Evolutionary conservation across 441 rosid species (phyloP).

Genomic region (Caryocar brasiliense): DNA sequence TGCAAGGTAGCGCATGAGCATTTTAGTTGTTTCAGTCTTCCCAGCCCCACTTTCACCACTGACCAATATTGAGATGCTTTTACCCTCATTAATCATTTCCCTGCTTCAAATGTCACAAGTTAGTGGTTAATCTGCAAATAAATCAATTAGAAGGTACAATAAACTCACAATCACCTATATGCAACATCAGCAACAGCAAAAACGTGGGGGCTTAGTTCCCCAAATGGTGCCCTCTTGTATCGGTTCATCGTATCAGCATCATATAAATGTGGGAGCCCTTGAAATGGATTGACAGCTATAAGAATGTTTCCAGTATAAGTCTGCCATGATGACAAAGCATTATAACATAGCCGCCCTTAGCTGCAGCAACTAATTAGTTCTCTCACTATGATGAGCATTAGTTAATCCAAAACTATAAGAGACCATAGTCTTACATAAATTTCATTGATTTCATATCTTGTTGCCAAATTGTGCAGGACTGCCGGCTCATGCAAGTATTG

Average conservation of each 20-base stretch:
- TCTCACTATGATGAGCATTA: constrained; percentile 16
- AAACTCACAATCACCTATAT: constrained; percentile 42
- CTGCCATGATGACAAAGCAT: constrained; percentile 54
- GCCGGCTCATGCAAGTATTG: constrained; percentile 81
- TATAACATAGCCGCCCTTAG: constrained; percentile 27
- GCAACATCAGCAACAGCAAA: constrained; percentile 80
- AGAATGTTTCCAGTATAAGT: constrained; percentile 84
- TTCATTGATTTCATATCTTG: constrained; percentile 49
- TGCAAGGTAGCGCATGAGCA: constrained; percentile 92
- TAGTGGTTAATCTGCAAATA: constrained; percentile 6
- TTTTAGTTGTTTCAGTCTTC: constrained; percentile 90
- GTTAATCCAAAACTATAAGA: constrained; percentile 13
- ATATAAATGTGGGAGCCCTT: constrained; percentile 50
- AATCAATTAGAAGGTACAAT: background rate
- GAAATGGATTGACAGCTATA: constrained; percentile 88
- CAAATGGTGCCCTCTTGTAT: constrained; percentile 50
- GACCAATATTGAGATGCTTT: constrained; percentile 75
- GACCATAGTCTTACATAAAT: constrained; percentile 61
- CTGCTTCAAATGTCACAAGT: constrained; percentile 28
- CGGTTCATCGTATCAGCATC: constrained; percentile 45
- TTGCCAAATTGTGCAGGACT: constrained; percentile 60
- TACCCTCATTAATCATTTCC: constrained; percentile 70
- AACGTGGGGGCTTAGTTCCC: constrained; percentile 64
- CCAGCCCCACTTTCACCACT: constrained; percentile 98
- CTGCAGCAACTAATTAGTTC: constrained; percentile 20